Percentiles rank a stretch among this genome's conserved stretches.
Evolutionary conservation across 441 rosid genomes (phyloP).

Genomic region (Viola pubescens): DNA sequence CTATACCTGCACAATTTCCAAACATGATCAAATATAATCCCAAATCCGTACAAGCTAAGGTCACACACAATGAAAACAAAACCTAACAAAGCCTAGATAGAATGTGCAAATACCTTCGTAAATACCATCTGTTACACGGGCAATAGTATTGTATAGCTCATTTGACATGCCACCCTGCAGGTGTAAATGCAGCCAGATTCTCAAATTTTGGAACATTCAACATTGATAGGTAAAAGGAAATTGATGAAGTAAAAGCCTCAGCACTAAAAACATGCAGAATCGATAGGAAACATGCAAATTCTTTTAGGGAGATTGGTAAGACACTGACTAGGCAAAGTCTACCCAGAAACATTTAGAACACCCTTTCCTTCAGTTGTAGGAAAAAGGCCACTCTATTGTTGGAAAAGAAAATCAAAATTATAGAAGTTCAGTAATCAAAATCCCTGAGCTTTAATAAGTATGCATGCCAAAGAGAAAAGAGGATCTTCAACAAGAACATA

Average conservation of each 20-base stretch:
- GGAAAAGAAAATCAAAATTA: background rate
- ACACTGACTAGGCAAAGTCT: slow-evolving; percentile 1
- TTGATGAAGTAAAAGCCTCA: too few relatives aligned
- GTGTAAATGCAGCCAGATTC: slow-evolving; percentile 8
- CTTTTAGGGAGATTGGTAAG: background rate
- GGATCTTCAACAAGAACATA: slow-evolving; percentile 31
- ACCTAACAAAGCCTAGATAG: slow-evolving; percentile 9
- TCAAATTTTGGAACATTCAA: background rate
- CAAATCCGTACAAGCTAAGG: slow-evolving; percentile 12
- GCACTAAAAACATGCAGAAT: too few relatives aligned
- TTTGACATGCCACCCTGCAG: slow-evolving; percentile 96
- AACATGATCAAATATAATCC: slow-evolving; percentile 12
- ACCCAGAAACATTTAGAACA: background rate
- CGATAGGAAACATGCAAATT: too few relatives aligned
- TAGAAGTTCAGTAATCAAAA: background rate
- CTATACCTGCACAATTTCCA: slow-evolving; percentile 56
- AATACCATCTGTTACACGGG: slow-evolving; percentile 92
- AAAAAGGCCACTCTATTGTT: background rate
- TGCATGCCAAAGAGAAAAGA: slow-evolving; percentile 1
- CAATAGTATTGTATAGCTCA: slow-evolving; percentile 81
- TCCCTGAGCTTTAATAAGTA: background rate
- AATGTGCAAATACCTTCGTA: slow-evolving; percentile 56
- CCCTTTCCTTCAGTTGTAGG: background rate
- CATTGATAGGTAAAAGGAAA: too few relatives aligned
- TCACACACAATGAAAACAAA: slow-evolving; percentile 6